Percentiles rank a stretch among this genome's conserved stretches.
Evolutionary conservation across 257 asterid species (phyloP).

Genomic region (Petunia secreta): DNA sequence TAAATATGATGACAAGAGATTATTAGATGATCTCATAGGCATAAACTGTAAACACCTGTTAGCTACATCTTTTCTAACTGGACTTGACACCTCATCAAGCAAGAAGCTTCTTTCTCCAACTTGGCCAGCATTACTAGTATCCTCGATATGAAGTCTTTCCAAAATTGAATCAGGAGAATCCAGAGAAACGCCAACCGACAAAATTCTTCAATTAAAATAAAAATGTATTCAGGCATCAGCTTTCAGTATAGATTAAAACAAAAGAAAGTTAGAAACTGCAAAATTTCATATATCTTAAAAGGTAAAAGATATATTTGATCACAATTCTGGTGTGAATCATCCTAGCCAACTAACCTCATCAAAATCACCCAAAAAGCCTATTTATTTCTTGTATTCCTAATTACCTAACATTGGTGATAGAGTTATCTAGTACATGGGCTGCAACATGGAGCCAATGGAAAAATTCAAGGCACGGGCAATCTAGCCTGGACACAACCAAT

Average conservation of each 20-base stretch:
- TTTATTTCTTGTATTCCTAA: background rate
- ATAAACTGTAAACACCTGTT: slow-evolving; percentile 46
- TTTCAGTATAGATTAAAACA: background rate
- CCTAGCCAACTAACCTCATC: background rate
- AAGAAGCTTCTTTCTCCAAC: slow-evolving; percentile 41
- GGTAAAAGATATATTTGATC: background rate
- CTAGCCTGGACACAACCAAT: no score
- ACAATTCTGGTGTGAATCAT: background rate
- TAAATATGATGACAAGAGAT: background rate
- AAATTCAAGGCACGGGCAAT: no score
- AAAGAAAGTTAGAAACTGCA: background rate
- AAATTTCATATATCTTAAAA: background rate
- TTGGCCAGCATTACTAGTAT: slow-evolving; percentile 35
- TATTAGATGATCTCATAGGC: background rate
- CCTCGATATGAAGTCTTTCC: slow-evolving; percentile 34
- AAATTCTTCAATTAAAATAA: slow-evolving; percentile 28
- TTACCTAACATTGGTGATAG: no score
- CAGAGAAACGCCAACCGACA: slow-evolving; percentile 31
- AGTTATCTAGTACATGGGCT: no score
- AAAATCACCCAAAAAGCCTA: background rate
- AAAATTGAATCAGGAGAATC: slow-evolving; percentile 35
- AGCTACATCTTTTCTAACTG: slow-evolving; percentile 51
- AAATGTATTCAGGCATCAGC: no score
- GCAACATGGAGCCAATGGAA: no score
- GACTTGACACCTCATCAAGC: slow-evolving; percentile 48